phyloP scores from a whole-genome alignment of 768 basidiomycete species.

The Tylopilus sp. region DNA sequence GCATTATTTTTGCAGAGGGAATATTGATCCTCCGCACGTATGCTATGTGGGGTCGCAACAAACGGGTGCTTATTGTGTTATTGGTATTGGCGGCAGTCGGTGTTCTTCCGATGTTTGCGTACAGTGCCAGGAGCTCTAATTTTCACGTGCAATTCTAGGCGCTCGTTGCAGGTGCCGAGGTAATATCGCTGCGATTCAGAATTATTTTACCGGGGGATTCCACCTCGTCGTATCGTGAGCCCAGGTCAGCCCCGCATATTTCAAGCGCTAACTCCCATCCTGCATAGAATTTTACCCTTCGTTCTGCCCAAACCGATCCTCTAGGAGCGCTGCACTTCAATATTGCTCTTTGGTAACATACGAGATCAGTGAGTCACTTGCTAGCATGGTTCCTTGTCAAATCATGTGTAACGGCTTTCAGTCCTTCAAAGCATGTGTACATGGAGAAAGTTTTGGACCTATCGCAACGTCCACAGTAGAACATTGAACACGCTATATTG shows the following conservation, averaged over 20 bases:
- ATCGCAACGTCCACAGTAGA: constrained; percentile 17
- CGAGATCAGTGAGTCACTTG: constrained; percentile 19
- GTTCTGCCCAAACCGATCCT: constrained; percentile 12
- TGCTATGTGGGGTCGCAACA: constrained; percentile 22
- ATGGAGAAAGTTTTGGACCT: constrained; percentile 23
- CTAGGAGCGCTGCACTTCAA: constrained; percentile 12
- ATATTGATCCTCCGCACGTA: constrained; percentile 28
- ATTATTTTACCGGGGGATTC: constrained; percentile 16
- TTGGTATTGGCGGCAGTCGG: constrained; percentile 18
- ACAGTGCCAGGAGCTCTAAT: no score
- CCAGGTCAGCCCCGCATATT: not conserved
- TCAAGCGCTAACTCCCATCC: not conserved
- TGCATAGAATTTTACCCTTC: constrained; percentile 21
- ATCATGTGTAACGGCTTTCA: not conserved
- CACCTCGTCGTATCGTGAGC: constrained; percentile 22
- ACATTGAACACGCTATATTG: constrained; percentile 22
- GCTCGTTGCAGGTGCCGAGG: constrained; percentile 16
- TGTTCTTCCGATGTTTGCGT: not conserved
- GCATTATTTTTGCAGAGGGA: constrained; percentile 15
- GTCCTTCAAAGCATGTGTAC: constrained; percentile 25
- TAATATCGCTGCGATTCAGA: constrained; percentile 2
- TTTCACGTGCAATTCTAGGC: constrained; percentile 3
- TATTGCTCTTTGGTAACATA: constrained; percentile 18
- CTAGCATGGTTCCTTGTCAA: not conserved
- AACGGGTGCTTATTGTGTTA: constrained; percentile 14